Evolutionary conservation across 208 protist genomes (phyloP).

Genomic region (Trichomonas vaginalis): DNA sequence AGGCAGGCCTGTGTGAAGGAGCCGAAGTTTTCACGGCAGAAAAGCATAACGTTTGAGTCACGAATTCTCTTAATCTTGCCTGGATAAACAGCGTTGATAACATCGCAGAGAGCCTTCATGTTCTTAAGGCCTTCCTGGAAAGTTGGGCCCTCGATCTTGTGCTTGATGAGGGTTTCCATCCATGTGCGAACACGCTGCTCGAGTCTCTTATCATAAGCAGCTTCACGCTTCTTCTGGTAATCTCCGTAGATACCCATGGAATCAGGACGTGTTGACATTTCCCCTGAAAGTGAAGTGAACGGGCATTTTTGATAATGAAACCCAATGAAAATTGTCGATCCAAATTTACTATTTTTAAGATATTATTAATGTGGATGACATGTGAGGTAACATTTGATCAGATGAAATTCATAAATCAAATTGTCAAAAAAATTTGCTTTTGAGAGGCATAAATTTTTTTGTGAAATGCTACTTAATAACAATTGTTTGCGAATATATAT

Average conservation of each 20-base stretch:
- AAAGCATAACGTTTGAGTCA: neutral
- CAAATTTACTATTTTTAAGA: too few relatives aligned
- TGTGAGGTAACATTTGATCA: too few relatives aligned
- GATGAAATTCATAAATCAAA: too few relatives aligned
- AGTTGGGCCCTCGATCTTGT: neutral
- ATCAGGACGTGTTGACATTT: neutral
- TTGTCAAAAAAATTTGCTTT: too few relatives aligned
- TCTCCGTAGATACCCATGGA: neutral
- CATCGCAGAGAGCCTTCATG: neutral
- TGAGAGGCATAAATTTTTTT: too few relatives aligned
- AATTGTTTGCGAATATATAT: too few relatives aligned
- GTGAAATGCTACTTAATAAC: too few relatives aligned
- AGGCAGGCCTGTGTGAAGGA: neutral
- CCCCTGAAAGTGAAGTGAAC: neutral
- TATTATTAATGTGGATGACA: too few relatives aligned
- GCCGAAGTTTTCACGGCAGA: slow-evolving; percentile 1
- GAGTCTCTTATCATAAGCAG: neutral
- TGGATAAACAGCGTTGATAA: neutral
- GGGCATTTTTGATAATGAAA: too few relatives aligned
- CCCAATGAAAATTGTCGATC: too few relatives aligned
- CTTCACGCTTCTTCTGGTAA: neutral
- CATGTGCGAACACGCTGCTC: neutral
- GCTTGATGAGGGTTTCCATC: neutral
- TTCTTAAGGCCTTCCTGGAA: neutral
- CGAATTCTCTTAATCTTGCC: neutral